Base-by-base conservation (phyloP, 495 filamentous ascomycete genomes). In the Friedmanniomyces endolithicus region DNA sequence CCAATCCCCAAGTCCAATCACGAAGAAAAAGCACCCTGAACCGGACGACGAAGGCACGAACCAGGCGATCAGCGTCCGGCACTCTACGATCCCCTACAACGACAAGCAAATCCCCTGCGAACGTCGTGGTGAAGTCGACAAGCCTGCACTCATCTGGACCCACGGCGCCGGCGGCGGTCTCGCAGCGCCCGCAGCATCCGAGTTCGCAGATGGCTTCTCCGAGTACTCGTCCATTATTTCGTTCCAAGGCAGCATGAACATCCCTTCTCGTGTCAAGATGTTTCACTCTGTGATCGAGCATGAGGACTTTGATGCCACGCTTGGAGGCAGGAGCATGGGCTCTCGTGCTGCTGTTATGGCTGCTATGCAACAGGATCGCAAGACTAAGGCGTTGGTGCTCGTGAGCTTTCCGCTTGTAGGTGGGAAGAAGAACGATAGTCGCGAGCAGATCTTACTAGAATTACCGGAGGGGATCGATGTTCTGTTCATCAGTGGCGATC, bases 241-340 rank as follows among this genome's bases (percentile, higher is more conserved):
- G 14, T 73, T 73, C 50, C 55, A 72, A 58, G 70, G 70, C 16
- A 64, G 34, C 34, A 68, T 69, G 62, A 72, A 72, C 50, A 58
- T 73, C 0, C 52, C 53, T 14, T 63, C 67, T 12, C 63, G 69
- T 11, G 59, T 63, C 33, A 63, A 58, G 16, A 65, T 58, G 48
- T 72, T 71, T 50, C 40, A 45, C 20, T 52, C 62, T 1, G 63
- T 67, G 11, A 55, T 66, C 11, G 53, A 55, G 25, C 39, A 60
- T 8, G 25, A 46, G 8, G n/a, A 53, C 23, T 29, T 59, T 25
- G 23, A 47, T 29, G 24, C 31, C 7, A 58, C 58, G 12, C 52
- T 72, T 1, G 70, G 70, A 23, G 70, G 70, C 11, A 54, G 70
- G 0, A 68, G 65, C 37, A 71, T 73, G 68, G 70, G 70, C 41